Percentiles rank a stretch among this genome's conserved stretches.
Evolutionary conservation across 139 green algal species (phyloP).

Genomic region (Pycnococcus provasolii): DNA sequence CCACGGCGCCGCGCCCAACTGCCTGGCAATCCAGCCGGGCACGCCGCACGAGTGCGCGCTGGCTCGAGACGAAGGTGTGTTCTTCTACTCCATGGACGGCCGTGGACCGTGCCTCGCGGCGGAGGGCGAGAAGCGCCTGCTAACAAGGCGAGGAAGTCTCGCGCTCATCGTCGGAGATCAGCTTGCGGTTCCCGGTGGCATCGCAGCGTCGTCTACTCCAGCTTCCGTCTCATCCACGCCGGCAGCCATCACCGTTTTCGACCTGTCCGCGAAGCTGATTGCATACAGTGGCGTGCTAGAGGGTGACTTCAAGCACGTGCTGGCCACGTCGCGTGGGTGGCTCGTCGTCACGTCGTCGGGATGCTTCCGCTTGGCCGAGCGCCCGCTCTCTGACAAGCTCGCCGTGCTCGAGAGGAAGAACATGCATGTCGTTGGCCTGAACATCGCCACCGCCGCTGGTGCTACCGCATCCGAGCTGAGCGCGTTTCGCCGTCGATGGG

Average conservation of each 20-base stretch:
- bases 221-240: too few relatives aligned
- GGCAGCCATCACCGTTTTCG: too few relatives aligned
- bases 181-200: too few relatives aligned
- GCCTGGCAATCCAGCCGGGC: too few relatives aligned
- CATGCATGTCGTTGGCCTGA: not conserved
- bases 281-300: not conserved
- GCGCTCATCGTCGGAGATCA: not conserved
- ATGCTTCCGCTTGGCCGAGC: not conserved
- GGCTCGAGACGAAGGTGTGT: constrained; percentile 48
- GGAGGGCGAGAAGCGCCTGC: constrained; percentile 26
- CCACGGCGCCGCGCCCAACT: too few relatives aligned
- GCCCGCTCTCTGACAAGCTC: not conserved
- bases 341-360: not conserved
- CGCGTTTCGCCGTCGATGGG: constrained; percentile 15
- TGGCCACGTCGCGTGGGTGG: not conserved
- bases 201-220: too few relatives aligned
- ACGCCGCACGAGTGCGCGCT: too few relatives aligned
- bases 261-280: too few relatives aligned
- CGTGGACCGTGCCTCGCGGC: constrained; percentile 55
- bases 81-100: constrained; percentile 61
- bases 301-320: not conserved
- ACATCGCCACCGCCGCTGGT: not conserved
- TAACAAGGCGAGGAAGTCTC: not conserved
- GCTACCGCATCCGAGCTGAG: constrained; percentile 21
- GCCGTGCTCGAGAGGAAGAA: not conserved